These are phyloP conservation scores for Lindgomyces ingoldianus DNA, from an alignment of 495 filamentous ascomycete genomes.

Conservation along the genomic window DNA sequence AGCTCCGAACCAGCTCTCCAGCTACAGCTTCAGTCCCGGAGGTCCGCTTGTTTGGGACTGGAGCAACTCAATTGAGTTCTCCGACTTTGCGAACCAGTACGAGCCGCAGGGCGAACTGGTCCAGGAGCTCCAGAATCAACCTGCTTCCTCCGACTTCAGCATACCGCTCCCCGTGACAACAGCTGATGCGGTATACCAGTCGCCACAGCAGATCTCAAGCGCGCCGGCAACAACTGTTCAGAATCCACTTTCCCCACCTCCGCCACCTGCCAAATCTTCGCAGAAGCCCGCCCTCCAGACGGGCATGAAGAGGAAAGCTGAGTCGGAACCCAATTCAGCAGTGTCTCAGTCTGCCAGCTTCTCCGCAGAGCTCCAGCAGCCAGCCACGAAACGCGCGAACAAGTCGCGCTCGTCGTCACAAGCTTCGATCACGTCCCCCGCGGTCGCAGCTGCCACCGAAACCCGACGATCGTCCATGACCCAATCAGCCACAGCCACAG, in stretches of 20 bases:
- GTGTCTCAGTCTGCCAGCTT: conserved; percentile 27
- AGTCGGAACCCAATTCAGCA: conserved; percentile 37
- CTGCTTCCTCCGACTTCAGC: conserved; percentile 36
- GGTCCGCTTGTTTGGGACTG: conserved; percentile 41
- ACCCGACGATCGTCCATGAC: conserved; percentile 26
- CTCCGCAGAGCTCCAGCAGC: conserved; percentile 14
- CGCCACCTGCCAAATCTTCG: conserved; percentile 24
- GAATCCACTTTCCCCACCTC: conserved; percentile 32
- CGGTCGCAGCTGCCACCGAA: conserved; percentile 13
- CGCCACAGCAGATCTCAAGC: conserved; percentile 11
- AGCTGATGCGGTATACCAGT: conserved; percentile 22
- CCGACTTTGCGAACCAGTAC: conserved; percentile 41
- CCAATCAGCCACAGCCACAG: conserved; percentile 2
- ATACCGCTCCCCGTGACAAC: conserved; percentile 37
- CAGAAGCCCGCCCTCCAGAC: conserved; percentile 27
- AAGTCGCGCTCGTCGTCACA: conserved; percentile 35
- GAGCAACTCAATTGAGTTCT: conserved; percentile 37
- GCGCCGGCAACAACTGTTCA: conserved; percentile 2
- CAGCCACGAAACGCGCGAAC: conserved; percentile 30
- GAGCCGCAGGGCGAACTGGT: conserved; percentile 47
- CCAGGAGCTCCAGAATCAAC: conserved; percentile 38
- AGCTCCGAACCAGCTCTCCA: conserved; percentile 19
- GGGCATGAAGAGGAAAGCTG: conserved; percentile 43
- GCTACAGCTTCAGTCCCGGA: conserved; percentile 24
- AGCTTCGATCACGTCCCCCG: conserved; percentile 29